Conservation (phyloP, 2,329 filamentous ascomycete species). For the Colletotrichum salicis region DNA sequence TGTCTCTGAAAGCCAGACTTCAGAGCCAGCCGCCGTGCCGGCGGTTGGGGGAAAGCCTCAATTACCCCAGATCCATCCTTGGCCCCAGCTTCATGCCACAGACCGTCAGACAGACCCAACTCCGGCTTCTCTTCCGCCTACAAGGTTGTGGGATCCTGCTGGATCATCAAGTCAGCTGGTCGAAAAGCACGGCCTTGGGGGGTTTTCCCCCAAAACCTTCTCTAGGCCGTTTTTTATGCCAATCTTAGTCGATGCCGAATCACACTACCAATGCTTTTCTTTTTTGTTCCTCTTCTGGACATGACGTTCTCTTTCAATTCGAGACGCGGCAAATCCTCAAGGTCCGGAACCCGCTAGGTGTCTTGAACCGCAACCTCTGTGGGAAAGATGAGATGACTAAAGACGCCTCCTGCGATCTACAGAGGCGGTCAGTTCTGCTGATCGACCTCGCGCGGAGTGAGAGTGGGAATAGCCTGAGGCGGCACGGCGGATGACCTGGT, state of each 20-base stretch:
- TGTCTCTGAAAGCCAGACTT: not conserved
- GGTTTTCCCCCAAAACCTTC: not conserved
- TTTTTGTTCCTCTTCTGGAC: too few relatives aligned
- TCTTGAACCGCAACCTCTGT: not conserved
- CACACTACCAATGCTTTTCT: not conserved
- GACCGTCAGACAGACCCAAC: not conserved
- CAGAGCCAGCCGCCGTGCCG: slow-evolving; percentile 7
- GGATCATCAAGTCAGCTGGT: slow-evolving; percentile 9
- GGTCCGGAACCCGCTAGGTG: not conserved
- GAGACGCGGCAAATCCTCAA: not conserved
- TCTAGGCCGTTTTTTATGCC: not conserved
- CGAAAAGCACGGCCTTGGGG: not conserved
- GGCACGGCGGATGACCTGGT: not conserved
- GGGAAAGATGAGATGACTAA: not conserved
- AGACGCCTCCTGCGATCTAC: not conserved
- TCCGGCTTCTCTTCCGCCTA: not conserved
- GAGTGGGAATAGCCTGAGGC: not conserved
- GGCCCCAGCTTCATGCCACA: slow-evolving; percentile 15
- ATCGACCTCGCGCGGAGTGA: slow-evolving; percentile 6
- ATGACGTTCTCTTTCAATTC: not conserved
- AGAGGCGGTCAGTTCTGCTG: slow-evolving; percentile 19
- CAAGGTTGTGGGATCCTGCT: slow-evolving; percentile 1
- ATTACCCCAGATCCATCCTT: slow-evolving; percentile 23
- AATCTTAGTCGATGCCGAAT: not conserved
- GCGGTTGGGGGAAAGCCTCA: not conserved